Percentiles rank a stretch among this genome's conserved stretches.
These are phyloP conservation scores for Cladochytrium replicatum DNA, from an alignment of 192 early-diverging fungal species.

Conservation along the genomic window DNA sequence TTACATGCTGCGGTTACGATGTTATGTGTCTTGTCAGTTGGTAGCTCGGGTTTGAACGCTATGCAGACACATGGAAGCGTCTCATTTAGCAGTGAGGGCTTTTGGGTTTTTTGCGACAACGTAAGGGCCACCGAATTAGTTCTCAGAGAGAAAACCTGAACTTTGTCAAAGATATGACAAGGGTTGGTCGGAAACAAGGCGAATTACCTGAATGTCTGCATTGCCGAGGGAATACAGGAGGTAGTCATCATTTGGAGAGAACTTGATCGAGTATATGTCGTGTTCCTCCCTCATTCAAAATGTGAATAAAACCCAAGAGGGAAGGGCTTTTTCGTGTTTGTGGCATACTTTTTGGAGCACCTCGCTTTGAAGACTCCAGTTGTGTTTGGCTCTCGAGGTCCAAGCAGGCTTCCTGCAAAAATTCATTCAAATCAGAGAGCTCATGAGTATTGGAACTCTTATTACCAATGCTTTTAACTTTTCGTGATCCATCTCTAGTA, in stretches of 20 bases:
- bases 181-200: neutral
- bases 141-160: constrained; percentile 23
- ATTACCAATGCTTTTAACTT: too few relatives aligned
- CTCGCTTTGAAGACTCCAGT: constrained; percentile 14
- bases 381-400: neutral
- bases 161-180: neutral
- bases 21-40: constrained; percentile 31
- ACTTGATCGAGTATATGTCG: constrained; percentile 39
- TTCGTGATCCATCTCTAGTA: too few relatives aligned
- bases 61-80: constrained; percentile 40
- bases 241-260: constrained; percentile 39
- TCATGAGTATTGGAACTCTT: too few relatives aligned
- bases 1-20: constrained; percentile 43
- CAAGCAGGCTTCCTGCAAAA: neutral
- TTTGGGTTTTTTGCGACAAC: constrained; percentile 5
- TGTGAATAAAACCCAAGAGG: neutral
- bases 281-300: constrained; percentile 17
- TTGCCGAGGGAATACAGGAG: constrained; percentile 30
- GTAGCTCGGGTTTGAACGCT: constrained; percentile 31
- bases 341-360: constrained; percentile 14
- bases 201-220: constrained; percentile 23
- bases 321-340: neutral
- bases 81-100: neutral
- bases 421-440: neutral
- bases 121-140: constrained; percentile 11